Conservation (phyloP, 805 yeast species). For the Kodamaea leandrae region DNA sequence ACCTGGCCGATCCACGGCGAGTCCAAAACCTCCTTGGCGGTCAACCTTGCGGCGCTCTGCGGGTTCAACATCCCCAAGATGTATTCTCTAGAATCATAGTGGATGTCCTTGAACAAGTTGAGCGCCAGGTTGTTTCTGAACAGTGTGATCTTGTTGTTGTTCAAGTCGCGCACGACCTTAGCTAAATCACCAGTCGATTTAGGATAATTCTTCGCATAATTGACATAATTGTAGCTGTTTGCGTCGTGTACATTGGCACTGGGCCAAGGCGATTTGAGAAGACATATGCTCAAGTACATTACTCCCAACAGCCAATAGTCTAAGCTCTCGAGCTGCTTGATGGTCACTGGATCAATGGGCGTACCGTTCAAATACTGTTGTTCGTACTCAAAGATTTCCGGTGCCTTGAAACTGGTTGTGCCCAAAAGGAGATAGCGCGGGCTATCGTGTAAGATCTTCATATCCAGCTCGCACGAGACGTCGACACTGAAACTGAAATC, state of each 20-base stretch:
- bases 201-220: constrained; percentile 30
- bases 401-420: constrained; percentile 54
- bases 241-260: constrained; percentile 29
- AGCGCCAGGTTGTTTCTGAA: constrained; percentile 31
- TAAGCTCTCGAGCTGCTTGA: constrained; percentile 11
- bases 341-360: constrained; percentile 5
- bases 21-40: constrained; percentile 24
- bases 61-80: constrained; percentile 38
- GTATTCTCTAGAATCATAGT: constrained; percentile 35
- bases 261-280: constrained; percentile 50
- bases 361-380: constrained; percentile 7
- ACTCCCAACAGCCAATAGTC: constrained; percentile 57
- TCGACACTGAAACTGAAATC: constrained; percentile 50
- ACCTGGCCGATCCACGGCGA: constrained; percentile 40
- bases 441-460: constrained; percentile 16
- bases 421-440: constrained; percentile 39
- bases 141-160: constrained; percentile 12
- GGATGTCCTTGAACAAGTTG: constrained; percentile 32
- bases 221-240: constrained; percentile 17
- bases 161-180: constrained; percentile 14
- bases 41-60: constrained; percentile 20
- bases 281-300: constrained; percentile 43
- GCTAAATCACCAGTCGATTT: constrained; percentile 10
- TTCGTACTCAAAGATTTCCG: constrained; percentile 42
- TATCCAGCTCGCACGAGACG: constrained; percentile 25